Evolutionary conservation across 805 yeast species (phyloP), one percentile per base, ranked within the genome.

Genomic region (Saccharomyces jurei): DNA sequence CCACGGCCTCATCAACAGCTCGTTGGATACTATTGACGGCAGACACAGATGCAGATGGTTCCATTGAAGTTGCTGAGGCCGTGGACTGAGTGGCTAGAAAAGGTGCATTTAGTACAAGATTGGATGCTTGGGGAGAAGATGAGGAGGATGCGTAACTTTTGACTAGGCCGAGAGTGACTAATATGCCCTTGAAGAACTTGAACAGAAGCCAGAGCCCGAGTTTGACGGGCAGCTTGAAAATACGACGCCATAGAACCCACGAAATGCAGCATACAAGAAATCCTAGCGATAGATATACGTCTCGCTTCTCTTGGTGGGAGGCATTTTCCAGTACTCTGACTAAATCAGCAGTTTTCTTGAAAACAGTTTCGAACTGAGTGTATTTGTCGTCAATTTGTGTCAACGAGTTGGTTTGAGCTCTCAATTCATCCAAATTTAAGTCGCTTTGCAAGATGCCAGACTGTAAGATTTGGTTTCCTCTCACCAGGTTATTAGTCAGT

Each of bases 231-330:
- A 63, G 51, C 51, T 63, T 68, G 54, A 70, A 63, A 4, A 70
- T 58, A 48, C 74, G 66, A 36, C 72, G 58, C 72, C 73, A 70
- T 4, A 70, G 52, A 2, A 70, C 69, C 73, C 72, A 70, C 0
- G 63, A 51, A 2, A 70, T 58, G 52, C 72, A 69, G 10, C 58
- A 22, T 10, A 51, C 50, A 36, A 70, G 55, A 46, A 70, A 69
- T 2, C 63, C 65, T 1, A 70, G 54, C 0, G 73, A 58, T 1
- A 64, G 21, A 51, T 70, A 70, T 3, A 70, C 71, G 52, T 67
- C 66, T 54, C 70, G 64, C 50, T 66, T 67, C 54, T 70, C 74
- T 50, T 65, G 66, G 28, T 64, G 60, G 1, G 71, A 67, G 6
- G 71, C 62, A 41, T 60, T 63, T 51, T 70, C 67, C 13, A 70